Base-by-base conservation (phyloP, 2,329 filamentous ascomycete genomes). In the Xylogone sp. region DNA sequence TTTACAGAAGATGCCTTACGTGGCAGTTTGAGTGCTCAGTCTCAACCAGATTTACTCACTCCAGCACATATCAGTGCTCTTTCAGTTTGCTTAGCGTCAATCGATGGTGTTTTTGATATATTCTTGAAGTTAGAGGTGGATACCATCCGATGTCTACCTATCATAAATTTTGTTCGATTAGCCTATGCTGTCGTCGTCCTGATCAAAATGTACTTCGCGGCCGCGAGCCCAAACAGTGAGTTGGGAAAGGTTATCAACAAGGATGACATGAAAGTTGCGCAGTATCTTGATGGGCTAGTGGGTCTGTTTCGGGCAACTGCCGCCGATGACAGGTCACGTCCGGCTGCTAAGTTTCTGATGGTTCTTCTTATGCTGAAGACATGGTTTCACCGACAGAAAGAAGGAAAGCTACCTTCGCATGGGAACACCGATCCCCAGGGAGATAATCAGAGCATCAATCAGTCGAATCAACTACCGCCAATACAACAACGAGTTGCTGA, bases 241-340 rank as follows among this genome's bases (percentile, higher is more conserved):
- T 76, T 92, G 1, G 83, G 83, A n/a, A 79, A 80, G 53, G 78
- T 91, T 18, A 84, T 93, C 56, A 77, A 83, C 57, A 81, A 81
- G 56, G 78, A 85, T 50, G 77, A 84, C 57, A 78, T 93, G 70
- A 83, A 84, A 53, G 71, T 79, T 16, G 78, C 83, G 56, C 73
- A 80, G 49, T 87, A 90, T 63, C 75, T 95, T 2, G 84, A 89
- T 56, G 76, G 75, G n/a, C 73, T 92, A 19, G 79, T 90, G 1
- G 77, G 83, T 1, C 84, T 86, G 59, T 87, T 93, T 60, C 76
- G 78, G 52, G 75, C 78, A 39, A 77, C 84, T 0, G 84, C 85
- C 0, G 79, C 80, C 3, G 77, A 79, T 1, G 81, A 86, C 47
- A 80, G 78, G 53, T 88, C 82, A 43, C 76, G 84, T 1, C 82